These are phyloP conservation scores for Epichloe bromicola DNA, from an alignment of 2,329 filamentous ascomycete genomes.

Conservation along the genomic window DNA sequence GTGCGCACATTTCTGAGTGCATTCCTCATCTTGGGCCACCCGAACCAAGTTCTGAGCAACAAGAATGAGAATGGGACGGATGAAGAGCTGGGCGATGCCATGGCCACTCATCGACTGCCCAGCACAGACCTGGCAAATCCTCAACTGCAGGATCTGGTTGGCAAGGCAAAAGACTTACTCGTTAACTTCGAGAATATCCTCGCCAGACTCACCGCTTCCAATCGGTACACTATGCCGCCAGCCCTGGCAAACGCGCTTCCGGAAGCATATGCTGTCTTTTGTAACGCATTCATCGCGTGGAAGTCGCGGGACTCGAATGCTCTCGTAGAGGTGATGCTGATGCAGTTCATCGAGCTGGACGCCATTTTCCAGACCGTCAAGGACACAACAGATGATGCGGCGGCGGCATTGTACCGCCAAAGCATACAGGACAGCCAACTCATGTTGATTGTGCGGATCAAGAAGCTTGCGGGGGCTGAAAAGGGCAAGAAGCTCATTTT, in stretches of 20 bases:
- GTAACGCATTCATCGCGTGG: constrained; percentile 72
- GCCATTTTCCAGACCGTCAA: constrained; percentile 76
- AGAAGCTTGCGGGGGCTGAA: constrained; percentile 60
- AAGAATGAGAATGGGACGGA: constrained; percentile 46
- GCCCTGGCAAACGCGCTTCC: constrained; percentile 49
- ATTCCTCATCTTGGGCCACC: constrained; percentile 68
- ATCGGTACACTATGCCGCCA: constrained; percentile 53
- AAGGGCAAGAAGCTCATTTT: constrained; percentile 60
- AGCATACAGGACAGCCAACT: constrained; percentile 74
- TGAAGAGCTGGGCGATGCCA: constrained; percentile 36
- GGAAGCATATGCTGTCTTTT: constrained; percentile 59
- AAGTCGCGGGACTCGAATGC: constrained; percentile 69
- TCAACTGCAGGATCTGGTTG: constrained; percentile 57
- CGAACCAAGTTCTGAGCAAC: constrained; percentile 62
- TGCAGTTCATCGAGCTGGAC: constrained; percentile 74
- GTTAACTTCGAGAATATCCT: constrained; percentile 67
- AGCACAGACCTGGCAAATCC: constrained; percentile 43
- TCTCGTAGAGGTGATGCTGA: constrained; percentile 72
- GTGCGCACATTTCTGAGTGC: constrained; percentile 68
- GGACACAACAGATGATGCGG: constrained; percentile 59
- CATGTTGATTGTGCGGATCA: constrained; percentile 66
- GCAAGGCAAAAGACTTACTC: constrained; percentile 64
- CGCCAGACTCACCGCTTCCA: constrained; percentile 49
- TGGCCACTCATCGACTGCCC: constrained; percentile 20
- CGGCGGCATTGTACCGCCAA: constrained; percentile 62